phyloP scores from a whole-genome alignment of 2,329 filamentous ascomycete species.

The Aspergillus amoenus region DNA sequence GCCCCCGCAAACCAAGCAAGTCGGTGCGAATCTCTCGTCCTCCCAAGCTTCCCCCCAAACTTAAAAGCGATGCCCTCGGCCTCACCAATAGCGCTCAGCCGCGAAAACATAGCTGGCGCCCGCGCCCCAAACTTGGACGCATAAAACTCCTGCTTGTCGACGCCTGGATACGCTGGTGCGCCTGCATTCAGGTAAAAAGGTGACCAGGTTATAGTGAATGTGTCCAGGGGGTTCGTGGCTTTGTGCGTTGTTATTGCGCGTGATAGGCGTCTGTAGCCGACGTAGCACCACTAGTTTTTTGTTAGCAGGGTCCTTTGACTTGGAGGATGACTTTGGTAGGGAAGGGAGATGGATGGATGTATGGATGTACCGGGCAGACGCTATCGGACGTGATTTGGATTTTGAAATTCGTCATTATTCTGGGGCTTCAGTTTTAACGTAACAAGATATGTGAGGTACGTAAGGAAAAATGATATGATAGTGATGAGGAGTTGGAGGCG shows the following conservation, averaged over 20 bases:
- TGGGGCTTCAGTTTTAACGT: not conserved
- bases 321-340: not conserved
- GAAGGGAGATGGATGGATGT: too few species aligned
- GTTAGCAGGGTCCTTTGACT: not conserved
- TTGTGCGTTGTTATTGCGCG: constrained; percentile 69
- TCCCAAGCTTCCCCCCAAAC: constrained; percentile 69
- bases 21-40: constrained; percentile 76
- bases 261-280: constrained; percentile 74
- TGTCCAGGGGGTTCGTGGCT: constrained; percentile 64
- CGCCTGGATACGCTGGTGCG: constrained; percentile 51
- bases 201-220: constrained; percentile 71
- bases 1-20: constrained; percentile 67
- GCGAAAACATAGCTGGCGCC: constrained; percentile 55
- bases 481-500: not conserved
- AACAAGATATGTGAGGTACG: too few species aligned
- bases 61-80: constrained; percentile 71
- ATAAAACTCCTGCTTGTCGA: constrained; percentile 59
- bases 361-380: constrained; percentile 61
- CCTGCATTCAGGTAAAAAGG: constrained; percentile 78
- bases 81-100: constrained; percentile 59
- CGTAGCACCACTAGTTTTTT: constrained; percentile 61
- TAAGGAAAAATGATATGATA: too few species aligned
- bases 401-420: constrained; percentile 68
- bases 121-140: constrained; percentile 65
- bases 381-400: constrained; percentile 80